These are phyloP conservation scores for Stachybotrys chlorohalonatus DNA, from an alignment of 2,329 filamentous ascomycete genomes.

Conservation along the genomic window DNA sequence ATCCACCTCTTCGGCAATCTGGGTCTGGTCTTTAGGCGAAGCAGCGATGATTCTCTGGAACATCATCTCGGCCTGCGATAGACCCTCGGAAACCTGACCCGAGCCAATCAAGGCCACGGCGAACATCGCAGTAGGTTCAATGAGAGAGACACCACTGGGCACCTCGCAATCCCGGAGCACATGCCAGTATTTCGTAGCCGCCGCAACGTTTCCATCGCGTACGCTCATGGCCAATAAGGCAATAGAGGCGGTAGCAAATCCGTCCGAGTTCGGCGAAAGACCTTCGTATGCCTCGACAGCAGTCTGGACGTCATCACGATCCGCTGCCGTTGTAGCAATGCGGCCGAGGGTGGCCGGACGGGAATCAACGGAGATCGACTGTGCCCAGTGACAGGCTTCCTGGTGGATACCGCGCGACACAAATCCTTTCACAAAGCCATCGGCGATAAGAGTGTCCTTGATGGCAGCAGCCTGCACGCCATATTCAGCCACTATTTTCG, in stretches of 20 bases:
- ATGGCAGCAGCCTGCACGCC: conserved; percentile 51
- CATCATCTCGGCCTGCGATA: conserved; percentile 75
- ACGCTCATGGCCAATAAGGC: conserved; percentile 82
- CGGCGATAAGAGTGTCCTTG: conserved; percentile 60
- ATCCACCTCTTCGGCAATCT: conserved; percentile 71
- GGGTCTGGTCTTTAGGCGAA: conserved; percentile 37
- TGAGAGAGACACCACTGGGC: conserved; percentile 54
- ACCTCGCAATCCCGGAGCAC: conserved; percentile 56
- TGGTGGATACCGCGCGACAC: conserved; percentile 60
- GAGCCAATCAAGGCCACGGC: conserved; percentile 79
- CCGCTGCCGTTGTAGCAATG: conserved; percentile 71
- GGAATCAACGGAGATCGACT: conserved; percentile 49
- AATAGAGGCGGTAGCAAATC: conserved; percentile 53
- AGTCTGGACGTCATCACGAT: conserved; percentile 60
- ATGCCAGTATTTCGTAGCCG: conserved; percentile 74
- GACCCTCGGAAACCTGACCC: conserved; percentile 72
- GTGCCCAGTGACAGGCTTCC: conserved; percentile 67
- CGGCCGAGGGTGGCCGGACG: conserved; percentile 58
- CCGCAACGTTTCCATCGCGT: conserved; percentile 68
- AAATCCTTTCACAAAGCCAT: conserved; percentile 73
- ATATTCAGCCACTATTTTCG: conserved; percentile 62
- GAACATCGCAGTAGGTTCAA: conserved; percentile 88
- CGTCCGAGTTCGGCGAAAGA: conserved; percentile 41
- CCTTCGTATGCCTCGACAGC: conserved; percentile 59
- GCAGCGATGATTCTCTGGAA: conserved; percentile 70